Evolutionary conservation across 2,329 filamentous ascomycete genomes (phyloP).

Genomic region (Penicillium sp.): DNA sequence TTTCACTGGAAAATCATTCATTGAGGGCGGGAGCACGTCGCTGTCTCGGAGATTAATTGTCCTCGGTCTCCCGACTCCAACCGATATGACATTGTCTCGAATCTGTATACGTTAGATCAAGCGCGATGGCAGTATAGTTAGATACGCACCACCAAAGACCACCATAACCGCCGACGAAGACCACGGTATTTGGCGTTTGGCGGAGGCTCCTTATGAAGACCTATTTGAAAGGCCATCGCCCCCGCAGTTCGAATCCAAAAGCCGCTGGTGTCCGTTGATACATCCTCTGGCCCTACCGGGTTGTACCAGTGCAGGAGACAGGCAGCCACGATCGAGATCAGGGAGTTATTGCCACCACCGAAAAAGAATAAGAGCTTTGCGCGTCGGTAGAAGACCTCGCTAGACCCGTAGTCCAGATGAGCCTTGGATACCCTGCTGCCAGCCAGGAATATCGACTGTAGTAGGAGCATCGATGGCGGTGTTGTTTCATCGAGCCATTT

Average conservation of each 20-base stretch:
- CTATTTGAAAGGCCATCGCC: slow-evolving; percentile 44
- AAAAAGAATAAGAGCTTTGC: slow-evolving; percentile 37
- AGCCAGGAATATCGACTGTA: slow-evolving; percentile 42
- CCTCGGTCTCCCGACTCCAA: slow-evolving; percentile 41
- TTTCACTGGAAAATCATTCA: slow-evolving; percentile 34
- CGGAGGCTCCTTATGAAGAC: slow-evolving; percentile 42
- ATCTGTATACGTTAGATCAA: slow-evolving; percentile 20
- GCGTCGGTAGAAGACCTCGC: slow-evolving; percentile 32
- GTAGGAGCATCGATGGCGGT: slow-evolving; percentile 26
- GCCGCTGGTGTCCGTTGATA: slow-evolving; percentile 42
- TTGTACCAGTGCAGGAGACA: slow-evolving; percentile 46
- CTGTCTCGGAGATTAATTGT: slow-evolving; percentile 42
- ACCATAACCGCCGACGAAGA: slow-evolving; percentile 45
- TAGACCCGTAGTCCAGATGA: slow-evolving; percentile 31
- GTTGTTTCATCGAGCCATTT: slow-evolving; percentile 38
- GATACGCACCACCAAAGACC: slow-evolving; percentile 41
- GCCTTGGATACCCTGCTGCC: slow-evolving; percentile 40
- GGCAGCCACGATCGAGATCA: slow-evolving; percentile 41
- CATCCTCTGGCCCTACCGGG: slow-evolving; percentile 41
- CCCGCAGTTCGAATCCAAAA: slow-evolving; percentile 45
- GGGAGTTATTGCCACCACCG: slow-evolving; percentile 35
- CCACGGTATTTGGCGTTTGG: slow-evolving; percentile 33
- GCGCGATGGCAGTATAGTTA: background rate
- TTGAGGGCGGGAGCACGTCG: slow-evolving; percentile 39
- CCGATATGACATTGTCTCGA: slow-evolving; percentile 43